Evolutionary conservation across 768 basidiomycete species (phyloP), one percentile per base, ranked within the genome.

Genomic region (Asterophora parasitica): DNA sequence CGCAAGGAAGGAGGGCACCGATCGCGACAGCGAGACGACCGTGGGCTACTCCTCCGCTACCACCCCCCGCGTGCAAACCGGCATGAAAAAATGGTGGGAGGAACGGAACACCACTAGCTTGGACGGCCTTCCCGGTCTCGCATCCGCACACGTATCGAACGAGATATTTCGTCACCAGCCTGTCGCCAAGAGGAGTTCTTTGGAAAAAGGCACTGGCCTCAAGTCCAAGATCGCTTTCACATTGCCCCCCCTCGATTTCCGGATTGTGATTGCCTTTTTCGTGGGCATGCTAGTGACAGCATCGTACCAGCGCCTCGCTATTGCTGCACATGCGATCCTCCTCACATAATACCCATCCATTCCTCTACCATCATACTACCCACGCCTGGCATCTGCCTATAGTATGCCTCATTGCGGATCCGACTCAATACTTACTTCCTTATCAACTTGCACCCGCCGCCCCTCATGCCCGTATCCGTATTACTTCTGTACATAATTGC

Each of bases 21-120:
- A 54, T 15, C 55, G 44, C 39, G 61, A 51, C 17, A 47, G 51
- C 17, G 59, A 60, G 44, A 43, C 58, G 17, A 51, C 61, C 27
- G 46, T 52, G 19, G 58, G 55, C 38, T 59, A 48, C 51, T 58
- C 57, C 16, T 58, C 59, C 27, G 52, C 57, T 9, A 55, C 48
- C 23, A 39, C 42, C 4, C 54, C 54, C 40, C 58, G 56, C 20
- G 41, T 52, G 8, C 53, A 54, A 34, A 65, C 72, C 2, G 82
- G 80, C 1, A 65, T 85, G 59, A 76, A 72, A 55, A 63, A 71
- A 2, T 86, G 81, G 69, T 85, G 83, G 82, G 61, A 60, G 30
- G 61, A 61, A 15, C 67, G 74, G 51, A 86, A 86, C 54, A 48
- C 65, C 8, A 64, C 56, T 31, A 82, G 81, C 48, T 54, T 84